Percentiles rank a stretch among this genome's conserved stretches.
phyloP scores from a whole-genome alignment of 352 stramenopile species.

The Pythium plurisporium region DNA sequence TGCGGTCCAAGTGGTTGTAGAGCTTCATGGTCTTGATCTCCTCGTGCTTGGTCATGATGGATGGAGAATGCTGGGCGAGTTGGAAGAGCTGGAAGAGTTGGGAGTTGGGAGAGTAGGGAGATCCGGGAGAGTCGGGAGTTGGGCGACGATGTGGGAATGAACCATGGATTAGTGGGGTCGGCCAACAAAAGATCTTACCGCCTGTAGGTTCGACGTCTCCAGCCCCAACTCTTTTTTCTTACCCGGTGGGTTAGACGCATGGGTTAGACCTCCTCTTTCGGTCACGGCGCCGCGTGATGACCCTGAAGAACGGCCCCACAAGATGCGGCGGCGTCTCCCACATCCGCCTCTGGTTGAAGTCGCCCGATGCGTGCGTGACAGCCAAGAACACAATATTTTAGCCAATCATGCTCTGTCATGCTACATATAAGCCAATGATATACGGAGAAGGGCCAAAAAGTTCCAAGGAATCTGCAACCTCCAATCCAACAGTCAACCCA shows the following conservation, averaged over 20 bases:
- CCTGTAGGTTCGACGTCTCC: neutral
- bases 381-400: conserved; percentile 5
- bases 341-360: conserved; percentile 12
- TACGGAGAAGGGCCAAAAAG: neutral
- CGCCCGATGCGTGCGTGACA: conserved; percentile 22
- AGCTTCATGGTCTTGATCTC: conserved; percentile 90
- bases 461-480: neutral
- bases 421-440: neutral
- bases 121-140: neutral
- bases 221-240: neutral
- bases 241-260: too few species aligned
- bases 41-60: conserved; percentile 30
- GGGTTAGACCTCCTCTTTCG: too few species aligned
- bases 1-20: conserved; percentile 74
- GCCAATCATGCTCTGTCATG: neutral
- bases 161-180: neutral
- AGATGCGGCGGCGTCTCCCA: neutral
- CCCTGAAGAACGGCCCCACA: neutral
- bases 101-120: neutral
- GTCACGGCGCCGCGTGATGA: conserved; percentile 10
- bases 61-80: neutral
- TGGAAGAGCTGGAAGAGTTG: too few species aligned
- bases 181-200: neutral
- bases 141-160: conserved; percentile 3
- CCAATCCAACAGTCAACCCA: too few species aligned